A percentile compares a stretch with the other conserved stretches of the same genome.
phyloP scores from a whole-genome alignment of 768 basidiomycete species.

The Suillus plorans region DNA sequence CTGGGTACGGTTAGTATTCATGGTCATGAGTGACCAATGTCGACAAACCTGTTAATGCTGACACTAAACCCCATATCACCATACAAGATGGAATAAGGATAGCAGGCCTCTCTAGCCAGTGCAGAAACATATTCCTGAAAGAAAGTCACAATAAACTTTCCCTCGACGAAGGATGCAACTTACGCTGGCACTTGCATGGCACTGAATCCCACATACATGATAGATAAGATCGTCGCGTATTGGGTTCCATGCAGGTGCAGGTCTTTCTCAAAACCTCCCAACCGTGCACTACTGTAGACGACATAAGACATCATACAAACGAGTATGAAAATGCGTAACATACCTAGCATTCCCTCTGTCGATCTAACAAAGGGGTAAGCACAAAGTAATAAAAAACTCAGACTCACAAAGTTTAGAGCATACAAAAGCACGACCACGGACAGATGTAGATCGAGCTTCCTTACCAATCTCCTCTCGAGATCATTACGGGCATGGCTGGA shows the following conservation, averaged over 20 bases:
- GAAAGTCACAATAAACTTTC: neutral
- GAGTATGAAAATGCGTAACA: neutral
- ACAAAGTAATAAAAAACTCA: neutral
- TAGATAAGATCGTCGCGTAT: conserved; percentile 63
- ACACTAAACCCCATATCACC: conserved; percentile 64
- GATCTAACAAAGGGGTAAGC: neutral
- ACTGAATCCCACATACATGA: conserved; percentile 65
- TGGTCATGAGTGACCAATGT: neutral
- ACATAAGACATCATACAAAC: neutral
- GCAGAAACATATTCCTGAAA: conserved; percentile 64
- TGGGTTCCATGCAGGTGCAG: conserved; percentile 55
- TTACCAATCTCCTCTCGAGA: conserved; percentile 3
- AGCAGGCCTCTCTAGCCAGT: conserved; percentile 62
- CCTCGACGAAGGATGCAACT: conserved; percentile 24
- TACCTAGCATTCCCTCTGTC: conserved; percentile 4
- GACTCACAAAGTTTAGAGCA: conserved; percentile 7
- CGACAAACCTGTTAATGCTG: conserved; percentile 45
- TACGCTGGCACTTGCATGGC: conserved; percentile 72
- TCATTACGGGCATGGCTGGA: neutral
- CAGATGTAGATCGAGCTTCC: conserved; percentile 3
- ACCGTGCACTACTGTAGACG: conserved; percentile 41
- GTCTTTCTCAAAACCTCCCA: conserved; percentile 64
- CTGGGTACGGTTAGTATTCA: conserved; percentile 24
- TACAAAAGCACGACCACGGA: conserved; percentile 1
- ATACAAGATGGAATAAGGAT: conserved; percentile 60